Evolutionary conservation across 176 grass and related monocot genomes (phyloP).

Genomic region (Alloteropsis semialata): DNA sequence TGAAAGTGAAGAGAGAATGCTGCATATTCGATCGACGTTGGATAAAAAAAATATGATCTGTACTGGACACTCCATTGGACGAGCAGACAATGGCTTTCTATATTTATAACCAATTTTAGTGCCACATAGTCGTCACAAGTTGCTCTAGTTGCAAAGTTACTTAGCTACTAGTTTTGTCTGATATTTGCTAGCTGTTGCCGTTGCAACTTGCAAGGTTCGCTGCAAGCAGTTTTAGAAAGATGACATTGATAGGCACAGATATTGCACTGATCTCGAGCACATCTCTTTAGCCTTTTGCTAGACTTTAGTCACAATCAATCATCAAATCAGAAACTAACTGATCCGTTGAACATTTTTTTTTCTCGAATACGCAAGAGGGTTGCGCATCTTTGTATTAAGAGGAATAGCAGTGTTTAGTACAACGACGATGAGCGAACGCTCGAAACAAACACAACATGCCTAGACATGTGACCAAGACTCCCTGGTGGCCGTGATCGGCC

Average conservation of each 20-base stretch:
- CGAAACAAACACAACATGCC: too few relatives aligned
- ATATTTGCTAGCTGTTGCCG: background rate
- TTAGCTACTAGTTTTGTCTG: background rate
- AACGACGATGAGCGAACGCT: too few relatives aligned
- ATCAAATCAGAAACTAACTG: background rate
- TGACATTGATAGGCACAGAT: background rate
- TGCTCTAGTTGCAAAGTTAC: background rate
- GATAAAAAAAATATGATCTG: too few relatives aligned
- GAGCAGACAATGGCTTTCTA: too few relatives aligned
- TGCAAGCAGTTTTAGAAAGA: background rate
- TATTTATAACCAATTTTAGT: background rate
- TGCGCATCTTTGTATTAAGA: too few relatives aligned
- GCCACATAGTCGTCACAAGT: background rate
- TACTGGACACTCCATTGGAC: too few relatives aligned
- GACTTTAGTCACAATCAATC: background rate
- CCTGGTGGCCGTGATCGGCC: too few relatives aligned
- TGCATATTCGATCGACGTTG: too few relatives aligned
- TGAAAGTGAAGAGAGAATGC: background rate
- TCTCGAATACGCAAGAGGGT: too few relatives aligned
- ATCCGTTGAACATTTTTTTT: too few relatives aligned
- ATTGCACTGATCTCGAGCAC: background rate
- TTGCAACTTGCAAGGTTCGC: background rate
- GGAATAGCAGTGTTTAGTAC: too few relatives aligned
- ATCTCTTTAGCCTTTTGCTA: background rate
- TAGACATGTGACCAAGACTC: too few relatives aligned